Evolutionary conservation across 1,284 basidiomycete genomes (phyloP).

Genomic region (Ustilago xerochloae): DNA sequence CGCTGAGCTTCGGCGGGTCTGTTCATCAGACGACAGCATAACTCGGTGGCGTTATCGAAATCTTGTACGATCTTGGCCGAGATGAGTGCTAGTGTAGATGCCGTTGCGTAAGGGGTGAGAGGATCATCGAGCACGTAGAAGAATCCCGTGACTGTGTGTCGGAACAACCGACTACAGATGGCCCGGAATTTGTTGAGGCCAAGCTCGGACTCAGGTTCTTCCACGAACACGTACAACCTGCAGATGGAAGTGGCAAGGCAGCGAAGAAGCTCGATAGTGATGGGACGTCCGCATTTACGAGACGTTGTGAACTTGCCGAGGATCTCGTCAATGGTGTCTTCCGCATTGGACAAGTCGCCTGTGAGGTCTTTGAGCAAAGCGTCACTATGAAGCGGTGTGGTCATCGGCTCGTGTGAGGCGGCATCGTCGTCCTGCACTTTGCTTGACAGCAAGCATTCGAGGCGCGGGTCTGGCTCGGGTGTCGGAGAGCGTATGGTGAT

Average conservation of each 20-base stretch:
- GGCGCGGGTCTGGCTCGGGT: slow-evolving; percentile 13
- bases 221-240: slow-evolving; percentile 19
- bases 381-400: slow-evolving; percentile 6
- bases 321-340: slow-evolving; percentile 22
- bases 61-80: slow-evolving; percentile 17
- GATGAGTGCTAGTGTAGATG: slow-evolving; percentile 18
- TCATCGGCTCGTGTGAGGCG: not conserved
- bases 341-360: slow-evolving; percentile 15
- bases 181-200: slow-evolving; percentile 22
- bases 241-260: slow-evolving; percentile 18
- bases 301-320: slow-evolving; percentile 27
- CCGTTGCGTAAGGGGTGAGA: slow-evolving; percentile 15
- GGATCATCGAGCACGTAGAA: slow-evolving; percentile 33
- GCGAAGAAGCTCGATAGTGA: slow-evolving; percentile 29
- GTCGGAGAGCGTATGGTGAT: slow-evolving; percentile 29
- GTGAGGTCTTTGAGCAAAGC: not conserved
- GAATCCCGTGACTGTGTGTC: slow-evolving; percentile 38
- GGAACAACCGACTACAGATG: slow-evolving; percentile 34
- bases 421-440: not conserved
- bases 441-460: not conserved
- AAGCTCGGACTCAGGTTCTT: slow-evolving; percentile 13
- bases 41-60: slow-evolving; percentile 21
- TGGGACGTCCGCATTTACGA: not conserved
- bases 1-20: slow-evolving; percentile 1
- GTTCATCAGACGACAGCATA: slow-evolving; percentile 8